phyloP scores from a whole-genome alignment of 139 green algal species.

The Zygnema circumcarinatum region DNA sequence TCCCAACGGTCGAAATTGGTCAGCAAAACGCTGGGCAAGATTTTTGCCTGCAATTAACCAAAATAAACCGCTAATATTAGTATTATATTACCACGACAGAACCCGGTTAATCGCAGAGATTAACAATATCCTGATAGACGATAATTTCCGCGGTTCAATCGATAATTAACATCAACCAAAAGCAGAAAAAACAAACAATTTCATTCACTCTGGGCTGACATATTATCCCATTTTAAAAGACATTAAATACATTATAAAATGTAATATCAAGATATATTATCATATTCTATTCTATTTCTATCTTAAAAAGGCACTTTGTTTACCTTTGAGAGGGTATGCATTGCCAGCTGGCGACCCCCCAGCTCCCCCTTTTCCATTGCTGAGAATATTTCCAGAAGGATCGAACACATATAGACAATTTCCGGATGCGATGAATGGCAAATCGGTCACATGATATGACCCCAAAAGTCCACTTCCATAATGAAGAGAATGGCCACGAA shows the following conservation, averaged over 20 bases:
- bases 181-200: too few species aligned
- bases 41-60: constrained; percentile 44
- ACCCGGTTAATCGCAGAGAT: too few species aligned
- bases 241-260: too few species aligned
- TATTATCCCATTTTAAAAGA: too few species aligned
- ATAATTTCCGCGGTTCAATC: too few species aligned
- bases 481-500: constrained; percentile 44
- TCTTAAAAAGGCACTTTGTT: too few species aligned
- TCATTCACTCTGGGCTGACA: too few species aligned
- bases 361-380: neutral
- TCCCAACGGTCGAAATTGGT: constrained; percentile 66
- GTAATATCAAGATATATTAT: too few species aligned
- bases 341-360: constrained; percentile 21
- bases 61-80: neutral
- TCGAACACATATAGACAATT: constrained; percentile 72
- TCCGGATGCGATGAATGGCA: constrained; percentile 57
- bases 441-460: constrained; percentile 67
- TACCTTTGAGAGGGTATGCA: constrained; percentile 31
- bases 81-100: too few species aligned
- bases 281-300: too few species aligned
- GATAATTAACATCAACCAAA: too few species aligned
- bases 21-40: constrained; percentile 65
- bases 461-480: constrained; percentile 63
- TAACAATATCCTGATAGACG: too few species aligned
- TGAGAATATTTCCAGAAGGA: constrained; percentile 63